Base-by-base conservation (phyloP, 495 filamentous ascomycete genomes). In the Podospora fimiseda region DNA sequence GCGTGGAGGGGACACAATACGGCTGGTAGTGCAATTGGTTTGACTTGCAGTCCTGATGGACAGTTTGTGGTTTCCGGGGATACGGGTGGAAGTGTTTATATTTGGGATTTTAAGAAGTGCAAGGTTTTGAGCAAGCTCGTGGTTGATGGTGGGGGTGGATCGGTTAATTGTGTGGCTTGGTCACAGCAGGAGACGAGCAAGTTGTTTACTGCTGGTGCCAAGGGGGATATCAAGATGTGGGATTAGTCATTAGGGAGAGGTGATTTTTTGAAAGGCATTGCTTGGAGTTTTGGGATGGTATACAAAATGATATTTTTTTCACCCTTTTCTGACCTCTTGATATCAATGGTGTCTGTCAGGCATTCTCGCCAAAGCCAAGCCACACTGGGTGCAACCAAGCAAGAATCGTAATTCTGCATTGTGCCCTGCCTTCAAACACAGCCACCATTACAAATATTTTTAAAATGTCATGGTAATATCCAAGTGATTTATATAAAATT, bases 41-140 rank as follows among this genome's bases (percentile, higher is more conserved):
- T 98, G 44, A 84, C 83, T 37, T 85, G 91, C 68, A 87, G 82
- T 51, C 93, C 93, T 1, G 93, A 96, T 62, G 93, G 93, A 2
- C 87, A 91, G 62, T 90, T 96, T 63, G 75, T 97, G 46, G 82
- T 77, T 11, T 85, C 79, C 30, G 93, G 93, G 50, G 94, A 97
- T 66, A 85, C 77, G 37, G 90, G 77, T 37, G 93, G 93, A 19
- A 96, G 80, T 60, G 83, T 92, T 41, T 96, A 88, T 69, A 96
- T 95, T 73, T 98, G 91, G 91, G 92, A 96, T 68, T 97, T 88
- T 83, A 98, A 97, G 81, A 96, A 89, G 36, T 90, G 91, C 61
- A 97, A 95, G 72, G 89, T 98, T 88, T 96, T 86, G 69, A 87
- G 93, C 69, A 97, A 97, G 80, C 80, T 98, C 49, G 74, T 85